A percentile compares a stretch with the other conserved stretches of the same genome.
Conservation (phyloP, 257 asterid species). For the Ajuga chamaepitys region DNA sequence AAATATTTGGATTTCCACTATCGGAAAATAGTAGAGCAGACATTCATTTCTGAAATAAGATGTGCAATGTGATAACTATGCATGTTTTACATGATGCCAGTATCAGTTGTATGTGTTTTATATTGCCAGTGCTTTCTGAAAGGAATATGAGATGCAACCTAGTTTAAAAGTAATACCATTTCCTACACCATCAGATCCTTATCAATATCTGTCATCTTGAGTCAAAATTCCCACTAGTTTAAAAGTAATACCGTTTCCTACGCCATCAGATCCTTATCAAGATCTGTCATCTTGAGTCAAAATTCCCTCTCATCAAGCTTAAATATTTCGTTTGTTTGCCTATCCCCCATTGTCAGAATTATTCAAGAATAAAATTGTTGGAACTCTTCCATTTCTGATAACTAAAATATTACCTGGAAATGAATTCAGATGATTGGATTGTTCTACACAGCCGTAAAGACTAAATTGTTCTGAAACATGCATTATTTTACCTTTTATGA, state of each 20-base stretch:
- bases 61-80: not conserved
- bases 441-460: not conserved
- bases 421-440: not conserved
- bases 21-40: not conserved
- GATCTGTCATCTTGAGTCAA: not conserved
- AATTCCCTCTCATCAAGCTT: not conserved
- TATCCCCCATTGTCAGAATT: not conserved
- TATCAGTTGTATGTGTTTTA: not conserved
- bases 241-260: not conserved
- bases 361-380: not conserved
- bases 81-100: not conserved
- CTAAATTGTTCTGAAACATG: not conserved
- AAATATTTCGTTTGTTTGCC: not conserved
- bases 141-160: not conserved
- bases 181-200: no score
- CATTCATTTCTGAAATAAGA: not conserved
- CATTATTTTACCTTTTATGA: not conserved
- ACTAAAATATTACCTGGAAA: not conserved
- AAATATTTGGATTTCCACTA: not conserved
- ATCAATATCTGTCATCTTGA: no score
- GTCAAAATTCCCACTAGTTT: no score
- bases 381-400: not conserved
- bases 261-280: not conserved
- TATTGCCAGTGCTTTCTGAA: not conserved
- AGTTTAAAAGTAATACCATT: no score